phyloP scores from a whole-genome alignment of 768 basidiomycete genomes.

The Lentinula boryana region DNA sequence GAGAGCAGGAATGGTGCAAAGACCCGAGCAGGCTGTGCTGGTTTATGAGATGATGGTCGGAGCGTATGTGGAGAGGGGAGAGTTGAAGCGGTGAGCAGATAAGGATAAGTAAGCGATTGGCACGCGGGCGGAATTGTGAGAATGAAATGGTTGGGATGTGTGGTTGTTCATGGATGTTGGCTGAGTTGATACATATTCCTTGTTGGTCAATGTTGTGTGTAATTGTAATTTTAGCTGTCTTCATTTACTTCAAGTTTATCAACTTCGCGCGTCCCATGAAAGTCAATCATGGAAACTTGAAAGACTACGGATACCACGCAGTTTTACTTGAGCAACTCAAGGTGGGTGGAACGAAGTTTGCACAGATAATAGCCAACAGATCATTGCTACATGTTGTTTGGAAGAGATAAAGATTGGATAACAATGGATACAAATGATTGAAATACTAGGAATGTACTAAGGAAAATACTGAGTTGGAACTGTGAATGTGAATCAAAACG shows the following conservation, averaged over 20 bases:
- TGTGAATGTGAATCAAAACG: not conserved
- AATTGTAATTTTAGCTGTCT: no score
- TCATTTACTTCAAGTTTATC: no score
- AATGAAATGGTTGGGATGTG: no score
- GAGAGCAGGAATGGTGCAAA: slow-evolving; percentile 77
- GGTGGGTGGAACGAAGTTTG: not conserved
- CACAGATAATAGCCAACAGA: not conserved
- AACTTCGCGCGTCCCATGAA: no score
- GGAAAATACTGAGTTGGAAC: not conserved
- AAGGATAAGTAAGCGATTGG: not conserved
- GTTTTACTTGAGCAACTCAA: no score
- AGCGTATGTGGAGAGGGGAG: not conserved
- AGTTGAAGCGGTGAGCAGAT: not conserved
- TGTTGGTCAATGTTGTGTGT: no score
- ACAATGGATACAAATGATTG: not conserved
- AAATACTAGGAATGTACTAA: not conserved
- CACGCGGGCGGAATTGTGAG: no score
- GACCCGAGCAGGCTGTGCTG: slow-evolving; percentile 54
- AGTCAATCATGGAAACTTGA: no score
- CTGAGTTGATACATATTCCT: no score
- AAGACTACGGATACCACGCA: no score
- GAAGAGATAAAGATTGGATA: not conserved
- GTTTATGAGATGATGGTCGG: slow-evolving; percentile 53
- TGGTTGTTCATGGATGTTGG: no score
- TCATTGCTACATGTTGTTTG: not conserved